These are phyloP conservation scores for Xylaria sp. DNA, from an alignment of 2,329 filamentous ascomycete species.

Conservation along the genomic window DNA sequence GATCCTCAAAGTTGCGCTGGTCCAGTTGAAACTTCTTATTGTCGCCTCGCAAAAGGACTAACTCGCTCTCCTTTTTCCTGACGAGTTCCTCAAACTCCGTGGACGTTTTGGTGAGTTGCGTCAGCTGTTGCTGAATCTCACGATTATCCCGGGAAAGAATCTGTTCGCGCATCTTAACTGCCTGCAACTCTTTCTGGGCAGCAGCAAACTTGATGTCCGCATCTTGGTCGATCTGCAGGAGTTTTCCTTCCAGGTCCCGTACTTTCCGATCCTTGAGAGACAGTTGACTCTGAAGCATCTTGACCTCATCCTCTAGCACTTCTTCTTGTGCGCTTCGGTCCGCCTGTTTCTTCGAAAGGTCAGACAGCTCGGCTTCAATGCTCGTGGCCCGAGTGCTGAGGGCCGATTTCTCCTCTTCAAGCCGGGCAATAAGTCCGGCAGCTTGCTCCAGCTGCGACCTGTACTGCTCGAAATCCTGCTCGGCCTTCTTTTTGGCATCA, in stretches of 20 bases:
- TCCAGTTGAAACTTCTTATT: slow-evolving; percentile 79
- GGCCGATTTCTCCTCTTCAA: slow-evolving; percentile 81
- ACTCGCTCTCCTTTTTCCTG: slow-evolving; percentile 87
- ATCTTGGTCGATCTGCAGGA: slow-evolving; percentile 83
- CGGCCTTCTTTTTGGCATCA: slow-evolving; percentile 80
- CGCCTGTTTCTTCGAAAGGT: slow-evolving; percentile 64
- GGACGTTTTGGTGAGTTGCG: slow-evolving; percentile 82
- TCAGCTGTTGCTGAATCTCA: slow-evolving; percentile 76
- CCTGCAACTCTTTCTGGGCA: slow-evolving; percentile 73
- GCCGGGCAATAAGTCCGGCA: slow-evolving; percentile 72
- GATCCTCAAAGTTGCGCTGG: slow-evolving; percentile 69
- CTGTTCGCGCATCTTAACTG: slow-evolving; percentile 66
- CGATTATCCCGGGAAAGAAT: slow-evolving; percentile 75
- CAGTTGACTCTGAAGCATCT: slow-evolving; percentile 86
- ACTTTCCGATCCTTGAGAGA: slow-evolving; percentile 84
- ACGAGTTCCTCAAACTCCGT: slow-evolving; percentile 94
- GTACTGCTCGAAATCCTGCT: slow-evolving; percentile 75
- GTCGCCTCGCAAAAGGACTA: slow-evolving; percentile 78
- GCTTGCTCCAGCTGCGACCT: slow-evolving; percentile 86
- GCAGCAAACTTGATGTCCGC: slow-evolving; percentile 76
- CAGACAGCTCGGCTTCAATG: slow-evolving; percentile 65
- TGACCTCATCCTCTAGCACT: slow-evolving; percentile 73
- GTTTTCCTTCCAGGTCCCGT: slow-evolving; percentile 76
- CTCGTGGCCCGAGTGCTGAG: slow-evolving; percentile 62
- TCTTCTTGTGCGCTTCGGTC: slow-evolving; percentile 73